phyloP scores from a whole-genome alignment of 306 rosid genomes.

The Quercus engelmannii region DNA sequence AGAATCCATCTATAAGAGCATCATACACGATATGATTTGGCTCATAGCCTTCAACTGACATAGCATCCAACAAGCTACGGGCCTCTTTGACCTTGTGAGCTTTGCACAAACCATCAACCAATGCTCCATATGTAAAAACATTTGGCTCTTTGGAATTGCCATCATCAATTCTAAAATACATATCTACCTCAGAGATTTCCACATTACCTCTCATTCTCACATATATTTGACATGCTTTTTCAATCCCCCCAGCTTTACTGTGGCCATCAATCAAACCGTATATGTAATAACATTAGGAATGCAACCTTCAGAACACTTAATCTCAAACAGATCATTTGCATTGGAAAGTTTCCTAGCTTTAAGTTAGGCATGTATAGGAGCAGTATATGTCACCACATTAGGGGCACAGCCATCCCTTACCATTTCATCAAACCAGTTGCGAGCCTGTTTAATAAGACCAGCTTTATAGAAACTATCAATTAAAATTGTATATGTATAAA shows the following conservation, averaged over 20 bases:
- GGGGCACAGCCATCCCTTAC: constrained; percentile 66
- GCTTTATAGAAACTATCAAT: constrained; percentile 81
- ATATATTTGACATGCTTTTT: constrained; percentile 74
- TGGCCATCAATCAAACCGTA: constrained; percentile 81
- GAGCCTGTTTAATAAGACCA: constrained; percentile 79
- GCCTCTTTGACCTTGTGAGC: constrained; percentile 73
- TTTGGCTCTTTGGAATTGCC: constrained; percentile 45
- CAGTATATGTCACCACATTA: constrained; percentile 81
- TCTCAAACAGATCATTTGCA: constrained; percentile 72
- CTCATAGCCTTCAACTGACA: constrained; percentile 61
- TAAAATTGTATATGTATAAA: constrained; percentile 72
- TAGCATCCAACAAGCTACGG: constrained; percentile 52
- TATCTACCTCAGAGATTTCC: constrained; percentile 54
- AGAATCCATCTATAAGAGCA: constrained; percentile 84
- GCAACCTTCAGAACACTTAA: constrained; percentile 67
- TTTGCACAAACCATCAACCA: constrained; percentile 92
- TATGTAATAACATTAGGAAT: constrained; percentile 74
- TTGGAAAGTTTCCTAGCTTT: constrained; percentile 61
- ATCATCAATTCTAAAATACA: constrained; percentile 54
- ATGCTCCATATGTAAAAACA: constrained; percentile 73
- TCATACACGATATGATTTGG: constrained; percentile 71
- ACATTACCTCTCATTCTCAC: constrained; percentile 51
- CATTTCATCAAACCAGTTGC: constrained; percentile 78
- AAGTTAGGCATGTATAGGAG: constrained; percentile 78
- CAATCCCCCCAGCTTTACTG: constrained; percentile 73